phyloP scores from a whole-genome alignment of 371 early-diverging fungal species.

The Mucor racemosus region DNA sequence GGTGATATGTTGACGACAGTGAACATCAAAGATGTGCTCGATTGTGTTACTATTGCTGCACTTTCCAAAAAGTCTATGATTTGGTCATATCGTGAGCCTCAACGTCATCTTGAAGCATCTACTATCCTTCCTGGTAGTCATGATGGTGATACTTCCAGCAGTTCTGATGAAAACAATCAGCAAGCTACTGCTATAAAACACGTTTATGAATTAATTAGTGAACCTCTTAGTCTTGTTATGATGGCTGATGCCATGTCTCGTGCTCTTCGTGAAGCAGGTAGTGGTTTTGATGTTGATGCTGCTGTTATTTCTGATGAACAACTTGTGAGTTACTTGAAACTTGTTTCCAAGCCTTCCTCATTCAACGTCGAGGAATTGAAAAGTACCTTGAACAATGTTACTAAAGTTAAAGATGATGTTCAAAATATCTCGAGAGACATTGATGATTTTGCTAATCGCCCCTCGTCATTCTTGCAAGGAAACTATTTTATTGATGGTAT shows the following conservation, averaged over 20 bases:
- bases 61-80: conserved; percentile 11
- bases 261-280: conserved; percentile 11
- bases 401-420: neutral
- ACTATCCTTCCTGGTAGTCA: neutral
- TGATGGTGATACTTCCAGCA: neutral
- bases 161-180: neutral
- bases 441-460: no score
- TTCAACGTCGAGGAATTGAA: neutral
- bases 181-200: neutral
- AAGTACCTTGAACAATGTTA: neutral
- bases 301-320: conserved; percentile 11
- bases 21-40: conserved; percentile 25
- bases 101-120: neutral
- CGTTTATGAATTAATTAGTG: conserved; percentile 13
- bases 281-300: conserved; percentile 4
- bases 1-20: conserved; percentile 17
- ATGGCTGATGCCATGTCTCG: conserved; percentile 11
- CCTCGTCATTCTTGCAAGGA: no score
- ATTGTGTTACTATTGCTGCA: conserved; percentile 11
- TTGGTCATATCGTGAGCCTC: conserved; percentile 2
- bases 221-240: neutral
- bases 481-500: no score
- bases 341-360: neutral
- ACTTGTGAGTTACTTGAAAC: conserved; percentile 7
- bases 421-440: no score